Base-by-base conservation (phyloP, 2,329 filamentous ascomycete genomes). In the Proliferodiscus dingleyae region DNA sequence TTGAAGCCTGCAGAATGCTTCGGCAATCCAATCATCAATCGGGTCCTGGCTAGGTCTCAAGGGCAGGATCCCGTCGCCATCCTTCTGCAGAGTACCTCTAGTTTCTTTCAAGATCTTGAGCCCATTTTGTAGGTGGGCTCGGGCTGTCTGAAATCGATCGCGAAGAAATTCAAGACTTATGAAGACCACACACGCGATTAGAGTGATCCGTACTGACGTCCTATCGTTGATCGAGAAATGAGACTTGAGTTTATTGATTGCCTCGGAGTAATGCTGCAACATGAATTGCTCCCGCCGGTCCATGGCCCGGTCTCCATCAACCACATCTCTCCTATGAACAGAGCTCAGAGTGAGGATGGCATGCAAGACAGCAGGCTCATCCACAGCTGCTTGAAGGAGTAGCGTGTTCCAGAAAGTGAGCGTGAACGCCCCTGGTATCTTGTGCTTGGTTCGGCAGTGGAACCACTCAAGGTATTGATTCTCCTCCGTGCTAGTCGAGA, bases 231-330 rank as follows among this genome's bases (percentile, higher is more conserved):
- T 56, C 47, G 66, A 66, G 36, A 69, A 66, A 29, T 68, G 57
- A 5, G 55, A 49, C 2, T 62, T 51, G 26, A 77, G 52, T 26
- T 68, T 64, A 1, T 60, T 57, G 37, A 78, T 73, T 1, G 75
- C 71, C 49, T 71, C 71, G 50, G 69, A 70, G 55, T 78, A 78
- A 48, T 77, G 70, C n/a, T 62, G 62, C 16, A 73, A 55, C 9
- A 65, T 66, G 32, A 72, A 71, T 44, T 40, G 9, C 54, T 61
- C 44, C 43, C 58, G 38, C 52, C 57, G 7, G 56, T 55, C 8
- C 45, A 39, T 58, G n/a, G 43, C 37, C 60, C 54, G 28, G 60
- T 65, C 26, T 45, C 49, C 36, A 47, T 37, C 51, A 15, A 34
- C 8, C 30, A 47, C 26, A 45, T 29, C 16, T 40, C n/a, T 29